A percentile compares a stretch with the other conserved stretches of the same genome.
These are phyloP conservation scores for Lasiosphaeris hirsuta DNA, from an alignment of 495 filamentous ascomycete genomes.

Conservation along the genomic window DNA sequence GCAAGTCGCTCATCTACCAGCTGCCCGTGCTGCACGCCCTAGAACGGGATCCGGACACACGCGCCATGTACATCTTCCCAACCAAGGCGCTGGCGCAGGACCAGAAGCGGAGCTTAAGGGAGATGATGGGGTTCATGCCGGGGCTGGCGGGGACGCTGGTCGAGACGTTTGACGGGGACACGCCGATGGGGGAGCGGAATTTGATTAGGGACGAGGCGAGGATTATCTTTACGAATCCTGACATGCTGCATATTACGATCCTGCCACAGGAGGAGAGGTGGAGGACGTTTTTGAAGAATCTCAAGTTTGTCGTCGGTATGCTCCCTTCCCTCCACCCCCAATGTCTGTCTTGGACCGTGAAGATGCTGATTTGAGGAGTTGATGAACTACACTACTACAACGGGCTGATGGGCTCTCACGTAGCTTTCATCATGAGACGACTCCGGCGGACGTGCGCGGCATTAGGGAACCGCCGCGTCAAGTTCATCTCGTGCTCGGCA, in stretches of 20 bases:
- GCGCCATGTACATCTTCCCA: conserved; percentile 97
- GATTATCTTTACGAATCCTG: conserved; percentile 97
- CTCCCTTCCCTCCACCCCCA: not conserved
- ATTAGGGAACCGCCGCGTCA: conserved; percentile 81
- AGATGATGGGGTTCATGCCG: conserved; percentile 75
- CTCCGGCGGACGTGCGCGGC: conserved; percentile 86
- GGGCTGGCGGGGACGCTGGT: conserved; percentile 72
- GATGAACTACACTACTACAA: conserved; percentile 96
- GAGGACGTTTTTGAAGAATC: conserved; percentile 82
- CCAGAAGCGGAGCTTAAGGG: conserved; percentile 82
- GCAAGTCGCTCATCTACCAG: conserved; percentile 96
- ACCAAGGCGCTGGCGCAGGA: conserved; percentile 97
- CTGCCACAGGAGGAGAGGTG: conserved; percentile 87
- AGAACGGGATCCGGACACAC: conserved; percentile 68
- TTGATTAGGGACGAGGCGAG: conserved; percentile 81
- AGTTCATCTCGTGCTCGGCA: conserved; percentile 95
- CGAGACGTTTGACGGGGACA: conserved; percentile 96
- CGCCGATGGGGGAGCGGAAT: conserved; percentile 73
- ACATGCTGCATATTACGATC: conserved; percentile 96
- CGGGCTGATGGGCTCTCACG: conserved; percentile 88
- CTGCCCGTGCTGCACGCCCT: conserved; percentile 87
- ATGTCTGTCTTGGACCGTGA: not conserved
- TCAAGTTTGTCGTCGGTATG: conserved; percentile 82
- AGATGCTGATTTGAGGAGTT: conserved; percentile 32
- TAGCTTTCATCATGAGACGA: conserved; percentile 91